A percentile compares a stretch with the other conserved stretches of the same genome.
phyloP scores from a whole-genome alignment of 306 rosid genomes.

The Arachis stenosperma region DNA sequence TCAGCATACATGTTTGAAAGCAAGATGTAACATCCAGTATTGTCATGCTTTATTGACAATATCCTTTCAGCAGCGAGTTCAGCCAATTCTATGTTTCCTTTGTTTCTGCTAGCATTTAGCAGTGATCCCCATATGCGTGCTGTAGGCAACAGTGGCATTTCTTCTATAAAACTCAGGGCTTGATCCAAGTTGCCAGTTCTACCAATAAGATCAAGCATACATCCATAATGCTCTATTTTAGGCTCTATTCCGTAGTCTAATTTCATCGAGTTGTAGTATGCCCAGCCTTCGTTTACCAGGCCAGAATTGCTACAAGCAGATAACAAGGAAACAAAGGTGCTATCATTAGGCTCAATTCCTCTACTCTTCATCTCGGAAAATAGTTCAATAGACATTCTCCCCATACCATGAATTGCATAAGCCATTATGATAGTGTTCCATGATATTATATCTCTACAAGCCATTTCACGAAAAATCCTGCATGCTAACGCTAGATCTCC shows the following conservation, averaged over 20 bases:
- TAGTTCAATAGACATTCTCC: conserved; percentile 47
- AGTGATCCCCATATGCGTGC: conserved; percentile 71
- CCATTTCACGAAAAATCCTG: conserved; percentile 48
- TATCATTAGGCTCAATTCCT: conserved; percentile 50
- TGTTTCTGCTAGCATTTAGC: conserved; percentile 56
- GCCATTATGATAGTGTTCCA: conserved; percentile 68
- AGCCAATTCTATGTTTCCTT: conserved; percentile 54
- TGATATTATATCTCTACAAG: conserved; percentile 50
- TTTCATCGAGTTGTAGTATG: conserved; percentile 52
- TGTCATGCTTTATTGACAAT: conserved; percentile 46
- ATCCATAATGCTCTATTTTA: conserved; percentile 63
- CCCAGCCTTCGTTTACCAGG: conserved; percentile 55
- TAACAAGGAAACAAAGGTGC: conserved; percentile 61
- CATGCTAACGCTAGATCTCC: conserved; percentile 49
- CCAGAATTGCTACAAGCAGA: conserved; percentile 64
- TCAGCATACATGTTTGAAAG: conserved; percentile 66
- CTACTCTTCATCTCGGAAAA: conserved; percentile 48
- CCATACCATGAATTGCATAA: conserved; percentile 63
- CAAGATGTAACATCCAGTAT: conserved; percentile 57
- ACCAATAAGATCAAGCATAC: conserved; percentile 63
- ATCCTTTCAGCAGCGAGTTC: conserved; percentile 54
- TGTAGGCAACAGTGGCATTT: conserved; percentile 53
- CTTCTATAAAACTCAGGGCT: conserved; percentile 57
- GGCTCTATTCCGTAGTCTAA: conserved; percentile 51
- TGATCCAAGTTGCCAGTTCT: conserved; percentile 46